phyloP scores from a whole-genome alignment of 306 rosid species.

The Senna tora region DNA sequence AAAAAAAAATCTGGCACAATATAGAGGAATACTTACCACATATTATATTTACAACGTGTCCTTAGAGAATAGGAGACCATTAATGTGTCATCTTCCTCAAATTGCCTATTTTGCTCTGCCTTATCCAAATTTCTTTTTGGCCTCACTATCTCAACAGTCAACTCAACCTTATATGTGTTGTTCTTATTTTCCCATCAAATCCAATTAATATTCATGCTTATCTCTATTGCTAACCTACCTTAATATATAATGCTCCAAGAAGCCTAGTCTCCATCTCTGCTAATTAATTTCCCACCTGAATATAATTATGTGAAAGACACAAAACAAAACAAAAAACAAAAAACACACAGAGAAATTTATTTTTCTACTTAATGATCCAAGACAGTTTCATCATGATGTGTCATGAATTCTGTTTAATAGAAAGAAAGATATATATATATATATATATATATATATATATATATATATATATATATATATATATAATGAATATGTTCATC shows the following conservation, averaged over 20 bases:
- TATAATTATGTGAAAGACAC: background rate
- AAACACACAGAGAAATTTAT: no score
- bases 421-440: background rate
- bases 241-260: background rate
- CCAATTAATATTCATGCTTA: slow-evolving; percentile 12
- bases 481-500: background rate
- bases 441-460: no score
- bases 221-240: background rate
- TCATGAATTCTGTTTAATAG: background rate
- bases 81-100: slow-evolving; percentile 5
- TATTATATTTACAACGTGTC: background rate
- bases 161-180: background rate
- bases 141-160: background rate
- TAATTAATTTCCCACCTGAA: no score
- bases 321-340: no score
- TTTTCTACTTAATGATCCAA: no score
- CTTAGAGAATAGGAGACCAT: no score
- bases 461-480: no score
- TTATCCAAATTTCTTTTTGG: background rate
- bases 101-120: background rate
- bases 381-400: background rate
- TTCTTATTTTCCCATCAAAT: slow-evolving; percentile 3
- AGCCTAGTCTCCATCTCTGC: background rate
- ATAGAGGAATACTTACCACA: slow-evolving; percentile 19
- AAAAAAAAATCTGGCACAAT: background rate